A percentile compares a stretch with the other conserved stretches of the same genome.
Evolutionary conservation across 2,329 filamentous ascomycete species (phyloP).

Genomic region (Diaporthe sp.): DNA sequence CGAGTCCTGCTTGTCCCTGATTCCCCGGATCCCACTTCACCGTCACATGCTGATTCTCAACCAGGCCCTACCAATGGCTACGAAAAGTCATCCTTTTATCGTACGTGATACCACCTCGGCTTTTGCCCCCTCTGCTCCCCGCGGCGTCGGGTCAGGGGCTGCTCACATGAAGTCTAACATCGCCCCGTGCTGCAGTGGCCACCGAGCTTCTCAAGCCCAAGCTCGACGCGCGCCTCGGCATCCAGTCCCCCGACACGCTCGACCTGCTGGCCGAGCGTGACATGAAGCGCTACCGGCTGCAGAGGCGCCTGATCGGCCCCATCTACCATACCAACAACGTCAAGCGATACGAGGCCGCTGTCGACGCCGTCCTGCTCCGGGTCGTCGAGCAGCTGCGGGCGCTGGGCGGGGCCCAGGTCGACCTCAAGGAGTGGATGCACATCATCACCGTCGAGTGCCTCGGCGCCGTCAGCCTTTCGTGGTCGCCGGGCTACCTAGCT

Average conservation of each 20-base stretch:
- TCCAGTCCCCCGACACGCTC: constrained; percentile 57
- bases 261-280: constrained; percentile 65
- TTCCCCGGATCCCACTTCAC: not conserved
- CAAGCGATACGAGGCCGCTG: constrained; percentile 53
- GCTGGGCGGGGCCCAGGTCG: constrained; percentile 55
- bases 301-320: constrained; percentile 63
- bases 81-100: constrained; percentile 66
- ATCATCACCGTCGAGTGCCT: constrained; percentile 66
- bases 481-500: constrained; percentile 63
- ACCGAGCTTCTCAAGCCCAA: constrained; percentile 58
- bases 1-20: not conserved
- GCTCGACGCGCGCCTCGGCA: constrained; percentile 53
- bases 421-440: constrained; percentile 69
- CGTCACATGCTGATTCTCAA: not conserved
- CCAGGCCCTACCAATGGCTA: constrained; percentile 60
- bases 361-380: constrained; percentile 55
- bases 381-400: constrained; percentile 52
- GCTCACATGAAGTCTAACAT: not conserved
- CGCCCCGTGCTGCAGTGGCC: constrained; percentile 52
- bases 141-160: not conserved
- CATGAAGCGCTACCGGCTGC: constrained; percentile 59
- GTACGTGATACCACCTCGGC: constrained; percentile 48
- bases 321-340: constrained; percentile 59
- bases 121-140: not conserved
- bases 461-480: constrained; percentile 62